These are phyloP conservation scores for Asclepias syriaca DNA, from an alignment of 257 asterid genomes.

Conservation along the genomic window DNA sequence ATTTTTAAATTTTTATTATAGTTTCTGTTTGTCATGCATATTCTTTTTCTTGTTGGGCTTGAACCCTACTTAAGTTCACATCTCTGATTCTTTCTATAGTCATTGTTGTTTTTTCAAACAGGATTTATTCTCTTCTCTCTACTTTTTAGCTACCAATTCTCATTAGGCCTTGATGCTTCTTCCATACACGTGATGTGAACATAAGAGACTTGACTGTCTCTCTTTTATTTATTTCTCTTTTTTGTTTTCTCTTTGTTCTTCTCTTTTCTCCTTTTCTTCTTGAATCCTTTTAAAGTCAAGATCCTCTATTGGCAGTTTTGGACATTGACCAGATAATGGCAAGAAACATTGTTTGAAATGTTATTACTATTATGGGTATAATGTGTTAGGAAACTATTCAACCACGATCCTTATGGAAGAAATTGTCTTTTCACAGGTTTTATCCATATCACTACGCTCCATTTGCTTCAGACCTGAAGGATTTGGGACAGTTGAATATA, in stretches of 20 bases:
- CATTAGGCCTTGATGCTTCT: no score
- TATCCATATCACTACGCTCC: slow-evolving; percentile 98
- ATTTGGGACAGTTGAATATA: slow-evolving; percentile 65
- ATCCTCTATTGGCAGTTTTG: no score
- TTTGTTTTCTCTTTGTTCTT: neutral
- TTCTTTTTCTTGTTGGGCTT: no score
- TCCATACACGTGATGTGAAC: no score
- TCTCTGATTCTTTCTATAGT: no score
- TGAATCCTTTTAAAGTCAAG: no score
- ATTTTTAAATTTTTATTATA: no score
- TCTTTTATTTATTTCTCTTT: no score
- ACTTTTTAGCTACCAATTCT: neutral
- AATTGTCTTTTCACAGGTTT: slow-evolving; percentile 54
- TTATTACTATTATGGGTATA: neutral
- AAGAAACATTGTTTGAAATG: no score
- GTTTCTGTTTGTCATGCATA: neutral
- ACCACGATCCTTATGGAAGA: slow-evolving; percentile 11
- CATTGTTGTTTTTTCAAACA: no score
- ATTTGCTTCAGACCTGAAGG: slow-evolving; percentile 92
- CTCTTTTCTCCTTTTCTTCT: neutral
- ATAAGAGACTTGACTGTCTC: no score
- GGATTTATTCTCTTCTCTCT: neutral
- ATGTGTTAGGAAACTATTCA: neutral
- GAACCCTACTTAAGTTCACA: neutral
- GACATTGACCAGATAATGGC: no score